These are phyloP conservation scores for Penicillium bialowiezense DNA, from an alignment of 495 filamentous ascomycete genomes.

Conservation along the genomic window DNA sequence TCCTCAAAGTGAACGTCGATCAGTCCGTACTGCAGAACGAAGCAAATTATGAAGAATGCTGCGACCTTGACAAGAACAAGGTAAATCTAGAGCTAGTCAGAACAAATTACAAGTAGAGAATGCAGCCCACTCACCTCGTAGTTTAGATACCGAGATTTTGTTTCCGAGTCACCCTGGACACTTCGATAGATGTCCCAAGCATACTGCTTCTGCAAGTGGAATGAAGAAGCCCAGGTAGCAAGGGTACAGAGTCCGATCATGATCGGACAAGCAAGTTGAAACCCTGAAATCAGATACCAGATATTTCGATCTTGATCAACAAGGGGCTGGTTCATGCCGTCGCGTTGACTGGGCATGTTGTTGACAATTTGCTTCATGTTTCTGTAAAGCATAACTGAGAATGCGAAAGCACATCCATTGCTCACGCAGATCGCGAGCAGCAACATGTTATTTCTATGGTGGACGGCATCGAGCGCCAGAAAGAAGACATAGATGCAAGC, in stretches of 20 bases:
- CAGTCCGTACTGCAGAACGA: conserved; percentile 22
- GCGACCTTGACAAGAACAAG: conserved; percentile 18
- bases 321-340: conserved; percentile 2
- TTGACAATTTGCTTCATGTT: conserved; percentile 1
- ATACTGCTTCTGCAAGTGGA: conserved; percentile 21
- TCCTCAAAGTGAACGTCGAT: conserved; percentile 24
- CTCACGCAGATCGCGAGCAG: not conserved
- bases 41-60: conserved; percentile 20
- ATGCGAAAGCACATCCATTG: not conserved
- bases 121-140: conserved; percentile 15
- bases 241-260: conserved; percentile 15
- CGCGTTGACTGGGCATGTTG: not conserved
- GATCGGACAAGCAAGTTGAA: conserved; percentile 10
- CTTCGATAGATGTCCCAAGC: conserved; percentile 21
- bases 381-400: conserved; percentile 14
- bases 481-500: not conserved
- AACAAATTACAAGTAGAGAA: not conserved
- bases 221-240: conserved; percentile 13
- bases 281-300: conserved; percentile 12
- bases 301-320: conserved; percentile 14
- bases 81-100: conserved; percentile 12
- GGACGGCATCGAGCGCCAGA: not conserved
- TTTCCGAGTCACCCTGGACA: conserved; percentile 14
- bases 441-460: not conserved
- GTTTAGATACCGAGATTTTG: conserved; percentile 10